phyloP scores from a whole-genome alignment of 257 asterid species.

The Marsdenia floribunda region DNA sequence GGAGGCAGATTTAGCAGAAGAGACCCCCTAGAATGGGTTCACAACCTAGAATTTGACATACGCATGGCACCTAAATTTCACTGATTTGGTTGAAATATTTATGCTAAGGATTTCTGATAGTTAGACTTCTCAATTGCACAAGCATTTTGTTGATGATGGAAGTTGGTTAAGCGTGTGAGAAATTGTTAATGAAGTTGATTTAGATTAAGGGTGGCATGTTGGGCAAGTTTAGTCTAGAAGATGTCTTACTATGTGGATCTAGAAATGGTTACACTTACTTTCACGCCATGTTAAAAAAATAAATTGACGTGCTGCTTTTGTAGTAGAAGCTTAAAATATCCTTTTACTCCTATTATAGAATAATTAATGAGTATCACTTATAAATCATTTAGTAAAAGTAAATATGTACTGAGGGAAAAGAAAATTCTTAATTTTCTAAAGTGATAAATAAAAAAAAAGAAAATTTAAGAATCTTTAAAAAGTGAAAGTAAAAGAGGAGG shows the following conservation, averaged over 20 bases:
- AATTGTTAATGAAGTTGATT: slow-evolving; percentile 10
- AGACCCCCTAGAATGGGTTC: not conserved
- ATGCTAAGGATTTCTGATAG: slow-evolving; percentile 17
- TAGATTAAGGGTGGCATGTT: slow-evolving; percentile 21
- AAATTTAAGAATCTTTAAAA: no score
- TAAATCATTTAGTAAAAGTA: no score
- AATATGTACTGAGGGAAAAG: no score
- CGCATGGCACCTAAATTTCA: not conserved
- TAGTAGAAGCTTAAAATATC: no score
- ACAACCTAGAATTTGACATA: slow-evolving; percentile 5
- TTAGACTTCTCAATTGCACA: slow-evolving; percentile 14
- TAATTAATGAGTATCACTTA: no score
- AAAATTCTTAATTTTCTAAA: no score
- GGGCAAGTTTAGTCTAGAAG: slow-evolving; percentile 18
- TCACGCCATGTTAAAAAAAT: no score
- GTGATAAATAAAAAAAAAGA: no score
- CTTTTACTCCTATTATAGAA: no score
- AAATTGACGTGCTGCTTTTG: no score
- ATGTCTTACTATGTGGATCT: slow-evolving; percentile 10
- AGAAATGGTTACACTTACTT: not conserved
- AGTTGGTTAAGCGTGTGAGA: not conserved
- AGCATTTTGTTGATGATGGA: slow-evolving; percentile 11
- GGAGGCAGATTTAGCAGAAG: no score
- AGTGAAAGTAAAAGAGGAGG: no score
- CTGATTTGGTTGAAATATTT: slow-evolving; percentile 14